Base-by-base conservation (phyloP, 2,329 filamentous ascomycete genomes). In the Ascochyta viciae-villosae region DNA sequence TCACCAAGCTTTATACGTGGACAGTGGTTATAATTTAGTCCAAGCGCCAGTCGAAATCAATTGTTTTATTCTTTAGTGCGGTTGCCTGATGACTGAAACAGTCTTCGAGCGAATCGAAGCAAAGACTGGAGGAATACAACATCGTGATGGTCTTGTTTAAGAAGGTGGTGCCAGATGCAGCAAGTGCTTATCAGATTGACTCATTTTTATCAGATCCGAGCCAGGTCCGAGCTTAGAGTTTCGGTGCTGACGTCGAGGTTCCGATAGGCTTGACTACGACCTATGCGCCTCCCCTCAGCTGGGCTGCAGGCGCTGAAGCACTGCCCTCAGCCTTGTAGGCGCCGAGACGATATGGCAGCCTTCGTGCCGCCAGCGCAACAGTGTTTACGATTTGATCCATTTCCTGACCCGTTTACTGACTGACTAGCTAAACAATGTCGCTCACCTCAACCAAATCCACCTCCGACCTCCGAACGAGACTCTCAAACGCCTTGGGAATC, bases 401-500 rank as follows among this genome's bases (percentile, higher is more conserved):
- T 8, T 34, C 5, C 13, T 34, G 2, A 34, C 33, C 4, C n/a
- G 4, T 16, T 16, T 16, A 34, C 33, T 34, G 33, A 34, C 9
- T 29, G 27, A 4, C 9, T 27, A 9, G 26, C 26, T 27, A 9
- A 27, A 9, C 26, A 34, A 34, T 34, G 15, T 16, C 33, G 33
- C 4, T 34, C 13, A 34, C 4, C 33, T 4, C 4, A 6, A 16
- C 33, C 13, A 24, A 13, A 2, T 16, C 24, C 13, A 5, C 43
- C 13, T 27, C 57, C 23, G 26, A 47, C 27, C 26, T 57, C 23
- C 52, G 54, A 45, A 52, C 50, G 41, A 42, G 38, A 0, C 64
- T 67, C 27, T 57, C 59, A 1, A 56, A 61, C 24, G 42, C 56
- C 5, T 15, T 67, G 3, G 58, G 60, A 44, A 62, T 50, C 45